Evolutionary conservation across 2,329 filamentous ascomycete genomes (phyloP).

Genomic region (Akanthomyces muscarius): DNA sequence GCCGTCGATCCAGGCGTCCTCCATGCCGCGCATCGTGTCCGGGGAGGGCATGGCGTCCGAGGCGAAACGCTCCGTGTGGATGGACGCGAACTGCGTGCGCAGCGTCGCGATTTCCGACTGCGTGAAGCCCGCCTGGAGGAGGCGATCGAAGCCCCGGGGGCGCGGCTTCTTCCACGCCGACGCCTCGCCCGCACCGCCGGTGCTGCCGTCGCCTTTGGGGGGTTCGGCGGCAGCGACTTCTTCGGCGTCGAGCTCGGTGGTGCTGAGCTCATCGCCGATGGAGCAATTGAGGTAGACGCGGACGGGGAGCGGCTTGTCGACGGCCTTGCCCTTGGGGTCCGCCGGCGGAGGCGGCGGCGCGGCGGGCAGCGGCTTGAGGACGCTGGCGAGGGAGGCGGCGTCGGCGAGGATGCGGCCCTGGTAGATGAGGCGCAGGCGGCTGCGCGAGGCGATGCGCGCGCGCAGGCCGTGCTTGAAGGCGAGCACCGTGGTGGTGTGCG

Average conservation of each 20-base stretch:
- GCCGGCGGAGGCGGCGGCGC: conserved; percentile 34
- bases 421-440: conserved; percentile 83
- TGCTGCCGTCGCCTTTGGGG: conserved; percentile 44
- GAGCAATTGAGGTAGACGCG: conserved; percentile 91
- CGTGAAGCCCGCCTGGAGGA: conserved; percentile 78
- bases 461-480: conserved; percentile 82
- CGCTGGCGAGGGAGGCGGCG: conserved; percentile 60
- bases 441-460: conserved; percentile 60
- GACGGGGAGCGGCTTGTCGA: conserved; percentile 43
- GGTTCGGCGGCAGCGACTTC: conserved; percentile 41
- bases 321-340: conserved; percentile 55
- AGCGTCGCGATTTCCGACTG: conserved; percentile 77
- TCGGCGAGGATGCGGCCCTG: conserved; percentile 83
- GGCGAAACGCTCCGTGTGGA: conserved; percentile 77
- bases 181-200: conserved; percentile 14
- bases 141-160: conserved; percentile 77
- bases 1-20: conserved; percentile 88
- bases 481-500: conserved; percentile 66
- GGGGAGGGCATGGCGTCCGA: conserved; percentile 85
- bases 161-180: conserved; percentile 30
- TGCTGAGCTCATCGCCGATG: conserved; percentile 70
- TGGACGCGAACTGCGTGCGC: conserved; percentile 81
- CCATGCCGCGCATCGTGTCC: conserved; percentile 68
- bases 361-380: conserved; percentile 60
- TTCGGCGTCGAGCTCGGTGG: conserved; percentile 67